phyloP scores from a whole-genome alignment of 176 grass and related monocot species.

The Lolium perenne region DNA sequence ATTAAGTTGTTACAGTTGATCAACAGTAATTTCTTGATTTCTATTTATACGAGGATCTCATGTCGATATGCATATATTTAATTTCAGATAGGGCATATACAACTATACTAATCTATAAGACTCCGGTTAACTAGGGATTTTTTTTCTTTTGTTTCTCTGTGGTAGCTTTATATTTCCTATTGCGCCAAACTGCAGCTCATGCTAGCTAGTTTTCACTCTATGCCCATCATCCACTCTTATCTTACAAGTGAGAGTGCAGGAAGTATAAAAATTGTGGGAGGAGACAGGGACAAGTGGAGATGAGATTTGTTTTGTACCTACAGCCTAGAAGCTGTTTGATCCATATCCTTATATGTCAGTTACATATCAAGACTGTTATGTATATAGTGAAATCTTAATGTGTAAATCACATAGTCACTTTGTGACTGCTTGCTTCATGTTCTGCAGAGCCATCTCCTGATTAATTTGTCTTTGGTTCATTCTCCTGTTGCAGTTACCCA shows the following conservation, averaged over 20 bases:
- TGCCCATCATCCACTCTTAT: not conserved
- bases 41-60: slow-evolving; percentile 8
- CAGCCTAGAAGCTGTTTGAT: not conserved
- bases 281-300: not conserved
- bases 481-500: not conserved
- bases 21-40: slow-evolving; percentile 20
- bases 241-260: not conserved
- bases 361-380: not conserved
- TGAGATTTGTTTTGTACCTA: not conserved
- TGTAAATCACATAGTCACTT: slow-evolving; percentile 14
- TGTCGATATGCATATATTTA: slow-evolving; percentile 1
- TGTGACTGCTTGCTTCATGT: slow-evolving; percentile 2
- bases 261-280: slow-evolving; percentile 4
- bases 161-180: not conserved
- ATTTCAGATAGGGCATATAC: slow-evolving; percentile 18
- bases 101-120: not conserved
- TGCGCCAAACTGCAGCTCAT: not conserved
- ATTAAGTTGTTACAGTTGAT: slow-evolving; percentile 2
- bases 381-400: slow-evolving; percentile 22
- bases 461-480: slow-evolving; percentile 16
- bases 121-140: not conserved
- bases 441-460: not conserved
- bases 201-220: slow-evolving; percentile 5
- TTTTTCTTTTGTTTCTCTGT: not conserved
- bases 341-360: not conserved